Evolutionary conservation across 345 rosid species (phyloP), one percentile per base, ranked within the genome.

Genomic region (Eucalyptus microcorys): DNA sequence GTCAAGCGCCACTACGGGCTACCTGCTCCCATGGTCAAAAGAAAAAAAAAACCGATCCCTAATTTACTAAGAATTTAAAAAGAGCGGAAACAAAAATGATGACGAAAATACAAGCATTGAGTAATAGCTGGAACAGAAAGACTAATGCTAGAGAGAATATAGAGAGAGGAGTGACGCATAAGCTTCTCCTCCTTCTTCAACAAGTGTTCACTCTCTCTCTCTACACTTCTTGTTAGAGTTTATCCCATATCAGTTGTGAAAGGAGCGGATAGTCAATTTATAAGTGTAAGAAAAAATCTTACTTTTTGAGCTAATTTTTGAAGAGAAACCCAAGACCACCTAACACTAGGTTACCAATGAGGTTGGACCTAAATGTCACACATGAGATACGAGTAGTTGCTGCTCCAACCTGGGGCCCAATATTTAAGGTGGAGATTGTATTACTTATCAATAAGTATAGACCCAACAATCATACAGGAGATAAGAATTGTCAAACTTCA

Each of bases 211-310:
- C 79, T 32, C 32, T n/a, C 71, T 64, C 40, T 66, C 79, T 66
- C 79, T 34, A 66, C 40, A 8, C 79, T 19, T n/a, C 40, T 53
- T 53, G 26, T 53, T 53, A 26, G 57, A 8, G 57, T 52, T 52
- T 52, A 52, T 17, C 57, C 24, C 26, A 7, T 21, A 53, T 53
- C 0, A 21, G 4, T 53, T 53, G 24, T 53, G 57, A 16, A 53
- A 21, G 0, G 2, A 19, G 57, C 7, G 0, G 0, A 21, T 53
- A 21, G 2, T 53, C 2, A 53, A 0, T 53, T 53, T 52, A 19
- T 16, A 52, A 52, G 4, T 52, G 2, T 52, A 52, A 7, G 2
- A 19, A 19, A 52, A 53, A 21, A 21, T 53, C 24, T 53, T 0
- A 53, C 57, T 21, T 21, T 52, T 53, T 21, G 10, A 52, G 24